Evolutionary conservation across 2,329 filamentous ascomycete species (phyloP), one percentile per base, ranked within the genome.

Genomic region (Hypoxylon sp.): DNA sequence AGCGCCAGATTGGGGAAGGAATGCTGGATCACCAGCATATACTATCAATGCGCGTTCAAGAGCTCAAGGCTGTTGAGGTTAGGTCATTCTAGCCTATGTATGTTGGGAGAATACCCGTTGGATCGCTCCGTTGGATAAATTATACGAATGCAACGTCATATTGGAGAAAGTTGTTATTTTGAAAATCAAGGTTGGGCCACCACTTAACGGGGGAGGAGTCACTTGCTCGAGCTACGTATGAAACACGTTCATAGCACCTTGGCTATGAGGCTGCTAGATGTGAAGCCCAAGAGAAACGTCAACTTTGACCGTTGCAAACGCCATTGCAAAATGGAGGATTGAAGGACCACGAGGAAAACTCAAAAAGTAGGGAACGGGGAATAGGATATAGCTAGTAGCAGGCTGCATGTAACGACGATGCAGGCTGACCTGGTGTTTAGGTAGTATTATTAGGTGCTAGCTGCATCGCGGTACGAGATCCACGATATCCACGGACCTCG

Each of bases 1-100:
- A 61, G 56, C 17, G 52, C 56, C 30, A 49, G 48, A 64, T 64
- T 50, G 52, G 59, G 58, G 23, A 65, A 61, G 60, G 61, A 67
- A 65, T 60, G 55, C 51, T 61, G 61, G 60, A 63, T 68, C 59
- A 53, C 34, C 50, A 41, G 52, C 28, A 43, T 60, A 55, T 23
- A 58, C 25, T 60, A 63, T 60, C 56, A 63, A 55, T 60, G 55
- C 68, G 62, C 41, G 52, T 57, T 51, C 52, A 56, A 69, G 59
- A 63, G 11, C 28, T 62, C 53, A 30, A 62, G 38, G 56, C 32
- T 36, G 19, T 25, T 50, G 46, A 51, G 41, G 45, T 48, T 66
- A 59, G 49, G 32, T 62, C 46, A 59, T 60, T 70, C 69, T 70
- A 72, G 69, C 41, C 69, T 72, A 70, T 70, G 67, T 57, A 62